Conservation (phyloP, 306 rosid genomes). For the Calophaca sinica region DNA sequence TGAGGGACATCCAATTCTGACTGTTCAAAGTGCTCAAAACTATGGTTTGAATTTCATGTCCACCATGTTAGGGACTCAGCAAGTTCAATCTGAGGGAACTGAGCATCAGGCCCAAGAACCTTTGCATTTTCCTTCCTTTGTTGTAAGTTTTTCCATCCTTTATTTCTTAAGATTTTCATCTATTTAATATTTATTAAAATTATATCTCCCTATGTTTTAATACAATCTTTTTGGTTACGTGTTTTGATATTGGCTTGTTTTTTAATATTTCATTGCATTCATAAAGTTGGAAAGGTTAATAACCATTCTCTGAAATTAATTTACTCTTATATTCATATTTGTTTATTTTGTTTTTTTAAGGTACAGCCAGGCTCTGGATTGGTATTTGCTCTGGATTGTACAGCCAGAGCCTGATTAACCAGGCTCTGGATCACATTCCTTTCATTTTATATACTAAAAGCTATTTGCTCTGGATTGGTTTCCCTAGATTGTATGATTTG, state of each 20-base stretch:
- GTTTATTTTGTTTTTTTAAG: conserved; percentile 2
- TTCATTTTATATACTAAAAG: no score
- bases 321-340: neutral
- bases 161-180: conserved; percentile 23
- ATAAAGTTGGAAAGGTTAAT: conserved; percentile 19
- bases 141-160: conserved; percentile 44
- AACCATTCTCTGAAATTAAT: conserved; percentile 4
- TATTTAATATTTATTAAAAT: conserved; percentile 25
- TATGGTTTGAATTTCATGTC: conserved; percentile 55
- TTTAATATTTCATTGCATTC: neutral
- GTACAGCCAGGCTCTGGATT: neutral
- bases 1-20: conserved; percentile 52
- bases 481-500: conserved; percentile 16
- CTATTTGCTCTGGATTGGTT: neutral
- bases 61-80: conserved; percentile 55
- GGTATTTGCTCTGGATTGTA: conserved; percentile 3
- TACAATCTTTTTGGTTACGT: conserved; percentile 21
- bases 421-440: no score
- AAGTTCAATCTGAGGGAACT: conserved; percentile 52
- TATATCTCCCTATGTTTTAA: neutral
- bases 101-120: conserved; percentile 55
- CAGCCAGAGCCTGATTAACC: no score
- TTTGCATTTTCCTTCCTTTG: conserved; percentile 45
- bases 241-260: neutral
- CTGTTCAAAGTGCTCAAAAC: conserved; percentile 53